A percentile compares a stretch with the other conserved stretches of the same genome.
phyloP scores from a whole-genome alignment of 352 stramenopile genomes.

The Globisporangium middletonii region DNA sequence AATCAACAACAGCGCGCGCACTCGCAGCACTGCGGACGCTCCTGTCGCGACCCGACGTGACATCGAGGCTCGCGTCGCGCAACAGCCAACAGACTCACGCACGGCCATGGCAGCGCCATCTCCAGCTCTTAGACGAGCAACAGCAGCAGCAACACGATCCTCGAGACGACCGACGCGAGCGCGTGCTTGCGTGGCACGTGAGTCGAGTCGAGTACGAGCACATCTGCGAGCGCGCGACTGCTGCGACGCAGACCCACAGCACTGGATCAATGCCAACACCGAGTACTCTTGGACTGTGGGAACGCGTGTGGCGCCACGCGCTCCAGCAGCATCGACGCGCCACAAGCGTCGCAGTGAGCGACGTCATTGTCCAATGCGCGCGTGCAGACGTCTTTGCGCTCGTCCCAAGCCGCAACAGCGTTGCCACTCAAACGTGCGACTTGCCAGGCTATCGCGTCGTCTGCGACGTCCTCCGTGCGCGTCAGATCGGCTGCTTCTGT shows the following conservation, averaged over 20 bases:
- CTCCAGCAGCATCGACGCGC: conserved; percentile 5
- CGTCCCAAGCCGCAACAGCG: neutral
- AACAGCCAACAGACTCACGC: neutral
- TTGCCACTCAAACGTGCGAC: neutral
- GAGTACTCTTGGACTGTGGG: conserved; percentile 18
- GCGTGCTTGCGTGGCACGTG: neutral
- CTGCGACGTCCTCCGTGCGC: conserved; percentile 3
- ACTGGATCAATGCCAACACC: no score
- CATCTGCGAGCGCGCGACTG: neutral
- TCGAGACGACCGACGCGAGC: neutral
- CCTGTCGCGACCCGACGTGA: conserved; percentile 9
- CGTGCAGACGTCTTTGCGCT: conserved; percentile 25
- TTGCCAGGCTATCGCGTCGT: conserved; percentile 21
- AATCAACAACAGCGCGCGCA: neutral
- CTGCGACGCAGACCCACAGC: neutral
- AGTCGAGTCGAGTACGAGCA: conserved; percentile 6
- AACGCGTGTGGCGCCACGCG: conserved; percentile 29
- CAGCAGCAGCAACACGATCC: neutral
- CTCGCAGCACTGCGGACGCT: conserved; percentile 9
- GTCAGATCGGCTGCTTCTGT: neutral
- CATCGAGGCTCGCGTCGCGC: neutral
- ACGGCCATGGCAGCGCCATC: no score
- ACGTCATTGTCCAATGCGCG: conserved; percentile 28
- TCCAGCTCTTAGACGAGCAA: neutral
- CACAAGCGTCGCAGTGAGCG: conserved; percentile 12